Conservation (phyloP, 148 eudicot species). For the Pouteria glomerata region DNA sequence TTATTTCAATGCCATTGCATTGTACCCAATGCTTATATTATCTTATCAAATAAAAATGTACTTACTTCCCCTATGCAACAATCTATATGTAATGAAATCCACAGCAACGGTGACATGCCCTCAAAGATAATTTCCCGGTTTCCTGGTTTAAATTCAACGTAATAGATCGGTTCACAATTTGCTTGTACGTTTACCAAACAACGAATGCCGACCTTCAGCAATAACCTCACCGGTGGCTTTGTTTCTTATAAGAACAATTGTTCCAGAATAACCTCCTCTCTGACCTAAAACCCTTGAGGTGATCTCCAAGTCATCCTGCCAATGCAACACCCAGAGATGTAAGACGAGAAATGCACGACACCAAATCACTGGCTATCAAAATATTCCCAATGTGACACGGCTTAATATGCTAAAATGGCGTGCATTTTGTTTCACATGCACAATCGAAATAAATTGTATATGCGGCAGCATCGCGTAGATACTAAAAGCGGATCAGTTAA, state of each 20-base stretch:
- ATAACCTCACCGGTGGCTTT: slow-evolving; percentile 59
- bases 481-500: too few species aligned
- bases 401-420: too few species aligned
- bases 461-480: too few species aligned
- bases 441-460: too few species aligned
- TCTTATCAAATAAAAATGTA: background rate
- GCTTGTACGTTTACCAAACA: slow-evolving; percentile 53
- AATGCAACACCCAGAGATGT: slow-evolving; percentile 13
- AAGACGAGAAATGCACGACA: too few species aligned
- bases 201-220: slow-evolving; percentile 85
- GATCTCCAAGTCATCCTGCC: slow-evolving; percentile 87
- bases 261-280: slow-evolving; percentile 52
- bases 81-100: background rate
- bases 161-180: slow-evolving; percentile 28
- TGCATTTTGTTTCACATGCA: too few species aligned
- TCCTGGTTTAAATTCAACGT: background rate
- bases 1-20: too few species aligned
- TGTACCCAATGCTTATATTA: background rate
- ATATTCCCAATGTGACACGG: too few species aligned
- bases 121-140: background rate
- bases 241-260: slow-evolving; percentile 54
- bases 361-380: too few species aligned
- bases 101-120: background rate
- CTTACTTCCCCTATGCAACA: too few species aligned
- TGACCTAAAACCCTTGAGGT: slow-evolving; percentile 52